These are phyloP conservation scores for Thalassiosira livingstoniorum DNA, from an alignment of 352 stramenopile genomes.

Conservation along the genomic window DNA sequence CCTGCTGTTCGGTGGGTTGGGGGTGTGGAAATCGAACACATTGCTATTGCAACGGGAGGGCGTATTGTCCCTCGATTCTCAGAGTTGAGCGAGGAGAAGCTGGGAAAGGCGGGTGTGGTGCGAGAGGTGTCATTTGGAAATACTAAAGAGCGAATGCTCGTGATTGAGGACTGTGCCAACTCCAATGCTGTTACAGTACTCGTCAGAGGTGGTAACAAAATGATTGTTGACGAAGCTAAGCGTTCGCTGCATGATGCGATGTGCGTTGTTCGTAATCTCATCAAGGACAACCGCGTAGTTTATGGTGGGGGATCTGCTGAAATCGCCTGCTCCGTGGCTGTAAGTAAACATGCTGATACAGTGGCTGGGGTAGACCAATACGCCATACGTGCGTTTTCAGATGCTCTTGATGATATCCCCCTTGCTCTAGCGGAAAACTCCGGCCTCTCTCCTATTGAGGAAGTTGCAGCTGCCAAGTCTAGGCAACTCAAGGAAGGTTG, in stretches of 20 bases:
- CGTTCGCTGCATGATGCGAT: constrained; percentile 99
- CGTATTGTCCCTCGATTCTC: constrained; percentile 98
- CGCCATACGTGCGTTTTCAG: constrained; percentile 97
- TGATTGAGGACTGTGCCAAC: constrained; percentile 98
- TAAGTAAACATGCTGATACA: constrained; percentile 88
- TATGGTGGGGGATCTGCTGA: constrained; percentile 98
- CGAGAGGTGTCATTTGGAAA: constrained; percentile 98
- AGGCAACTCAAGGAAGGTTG: constrained; percentile 92
- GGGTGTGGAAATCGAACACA: constrained; percentile 99
- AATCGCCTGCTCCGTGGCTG: constrained; percentile 96
- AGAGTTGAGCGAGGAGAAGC: constrained; percentile 96
- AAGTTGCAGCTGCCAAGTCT: constrained; percentile 96
- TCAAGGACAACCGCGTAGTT: constrained; percentile 99
- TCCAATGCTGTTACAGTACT: constrained; percentile 98
- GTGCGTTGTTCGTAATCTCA: constrained; percentile 99
- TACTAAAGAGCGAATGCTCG: constrained; percentile 91
- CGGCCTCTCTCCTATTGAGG: constrained; percentile 96
- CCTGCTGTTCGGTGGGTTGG: constrained; percentile 98
- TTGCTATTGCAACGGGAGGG: constrained; percentile 98
- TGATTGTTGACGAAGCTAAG: constrained; percentile 99
- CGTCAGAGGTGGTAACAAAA: constrained; percentile 98
- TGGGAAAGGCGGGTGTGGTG: constrained; percentile 93
- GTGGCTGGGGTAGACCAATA: constrained; percentile 93
- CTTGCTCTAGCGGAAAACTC: constrained; percentile 99
- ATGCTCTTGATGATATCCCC: constrained; percentile 99